A percentile compares a stretch with the other conserved stretches of the same genome.
Conservation (phyloP, 73 alveolate species). For the Paramecium sonneborni region DNA sequence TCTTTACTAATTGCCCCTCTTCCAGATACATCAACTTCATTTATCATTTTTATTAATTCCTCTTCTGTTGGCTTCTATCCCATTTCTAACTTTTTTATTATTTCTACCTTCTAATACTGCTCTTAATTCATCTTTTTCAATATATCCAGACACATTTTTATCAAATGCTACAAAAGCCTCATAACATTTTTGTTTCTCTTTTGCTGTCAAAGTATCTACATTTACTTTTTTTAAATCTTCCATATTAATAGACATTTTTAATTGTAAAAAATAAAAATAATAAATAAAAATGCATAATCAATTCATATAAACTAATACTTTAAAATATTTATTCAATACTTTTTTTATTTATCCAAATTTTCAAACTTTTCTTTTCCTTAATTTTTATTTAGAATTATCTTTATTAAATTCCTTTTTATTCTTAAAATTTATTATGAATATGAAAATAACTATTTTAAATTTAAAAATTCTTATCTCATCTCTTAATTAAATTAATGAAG, state of each 20-base stretch:
- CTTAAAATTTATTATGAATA: too few species aligned
- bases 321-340: too few species aligned
- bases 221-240: slow-evolving; percentile 46
- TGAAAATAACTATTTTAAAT: too few species aligned
- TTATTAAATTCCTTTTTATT: too few species aligned
- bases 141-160: slow-evolving; percentile 74
- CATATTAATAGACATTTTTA: slow-evolving; percentile 42
- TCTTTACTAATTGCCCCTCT: slow-evolving; percentile 65
- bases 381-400: too few species aligned
- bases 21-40: slow-evolving; percentile 62
- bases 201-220: slow-evolving; percentile 70
- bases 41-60: slow-evolving; percentile 61
- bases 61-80: slow-evolving; percentile 61
- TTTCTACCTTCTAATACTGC: slow-evolving; percentile 71
- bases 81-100: slow-evolving; percentile 41
- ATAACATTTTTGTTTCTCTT: slow-evolving; percentile 79
- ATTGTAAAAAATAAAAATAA: background rate
- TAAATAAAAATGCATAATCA: background rate
- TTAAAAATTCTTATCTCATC: too few species aligned
- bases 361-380: too few species aligned
- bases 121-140: slow-evolving; percentile 76
- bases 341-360: too few species aligned
- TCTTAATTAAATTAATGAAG: too few species aligned
- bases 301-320: too few species aligned
- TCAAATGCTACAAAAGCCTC: slow-evolving; percentile 88